Evolutionary conservation across 805 yeast genomes (phyloP).

Genomic region (Myxozyma neglecta): DNA sequence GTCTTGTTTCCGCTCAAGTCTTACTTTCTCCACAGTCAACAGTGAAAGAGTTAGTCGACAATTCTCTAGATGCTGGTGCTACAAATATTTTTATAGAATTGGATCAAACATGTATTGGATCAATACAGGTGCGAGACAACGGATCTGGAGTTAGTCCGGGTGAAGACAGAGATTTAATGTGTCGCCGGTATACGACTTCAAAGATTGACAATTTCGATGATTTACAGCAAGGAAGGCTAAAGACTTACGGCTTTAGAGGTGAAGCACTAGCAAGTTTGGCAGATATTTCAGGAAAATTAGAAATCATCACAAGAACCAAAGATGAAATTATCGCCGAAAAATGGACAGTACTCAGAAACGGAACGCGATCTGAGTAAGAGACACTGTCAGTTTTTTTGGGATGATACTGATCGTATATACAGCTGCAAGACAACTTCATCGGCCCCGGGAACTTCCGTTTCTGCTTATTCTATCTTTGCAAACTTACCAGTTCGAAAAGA

Average conservation of each 20-base stretch:
- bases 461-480: conserved; percentile 74
- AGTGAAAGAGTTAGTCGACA: conserved; percentile 33
- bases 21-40: conserved; percentile 19
- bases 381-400: conserved; percentile 41
- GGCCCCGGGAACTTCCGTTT: conserved; percentile 67
- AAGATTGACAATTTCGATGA: conserved; percentile 68
- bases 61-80: conserved; percentile 34
- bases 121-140: conserved; percentile 58
- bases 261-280: conserved; percentile 85
- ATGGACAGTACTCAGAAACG: conserved; percentile 55
- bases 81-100: conserved; percentile 21
- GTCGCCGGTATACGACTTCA: conserved; percentile 80
- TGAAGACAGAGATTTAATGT: conserved; percentile 65
- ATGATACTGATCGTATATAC: conserved; percentile 31
- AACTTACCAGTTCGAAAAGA: conserved; percentile 70
- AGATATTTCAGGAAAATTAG: conserved; percentile 64
- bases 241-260: conserved; percentile 82
- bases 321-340: conserved; percentile 62
- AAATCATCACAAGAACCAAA: conserved; percentile 64
- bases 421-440: conserved; percentile 65
- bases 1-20: conserved; percentile 23
- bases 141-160: conserved; percentile 64
- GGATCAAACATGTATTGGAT: conserved; percentile 25
- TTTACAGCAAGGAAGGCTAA: conserved; percentile 48
- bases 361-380: conserved; percentile 44